phyloP scores from a whole-genome alignment of 306 rosid genomes.

The Citrullus mucosospermus region DNA sequence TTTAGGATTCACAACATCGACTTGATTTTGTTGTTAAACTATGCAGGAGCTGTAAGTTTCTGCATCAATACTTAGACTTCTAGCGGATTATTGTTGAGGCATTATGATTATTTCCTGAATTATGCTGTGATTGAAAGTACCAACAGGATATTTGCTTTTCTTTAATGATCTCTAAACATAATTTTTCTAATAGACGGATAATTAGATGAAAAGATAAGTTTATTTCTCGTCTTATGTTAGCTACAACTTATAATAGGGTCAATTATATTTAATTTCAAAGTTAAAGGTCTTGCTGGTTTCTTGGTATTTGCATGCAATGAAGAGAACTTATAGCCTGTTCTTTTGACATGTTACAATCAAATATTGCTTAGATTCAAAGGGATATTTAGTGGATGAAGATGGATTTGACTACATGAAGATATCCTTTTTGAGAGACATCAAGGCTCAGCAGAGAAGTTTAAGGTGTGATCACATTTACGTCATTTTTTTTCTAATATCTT shows the following conservation, averaged over 20 bases:
- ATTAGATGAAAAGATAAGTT: background rate
- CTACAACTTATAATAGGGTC: background rate
- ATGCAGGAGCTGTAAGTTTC: background rate
- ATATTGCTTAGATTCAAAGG: slow-evolving; percentile 66
- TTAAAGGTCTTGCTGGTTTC: background rate
- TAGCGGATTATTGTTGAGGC: background rate
- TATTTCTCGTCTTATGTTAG: background rate
- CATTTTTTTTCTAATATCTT: slow-evolving; percentile 1
- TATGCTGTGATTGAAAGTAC: background rate
- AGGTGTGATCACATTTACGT: slow-evolving; percentile 33
- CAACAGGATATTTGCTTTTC: background rate
- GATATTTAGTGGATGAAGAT: slow-evolving; percentile 93
- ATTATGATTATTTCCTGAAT: background rate
- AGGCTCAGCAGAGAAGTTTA: slow-evolving; percentile 84
- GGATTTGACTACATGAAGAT: slow-evolving; percentile 93
- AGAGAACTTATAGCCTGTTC: background rate
- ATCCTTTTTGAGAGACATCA: slow-evolving; percentile 76
- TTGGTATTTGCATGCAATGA: background rate
- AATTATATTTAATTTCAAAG: background rate
- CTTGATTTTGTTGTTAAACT: background rate
- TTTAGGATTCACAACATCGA: background rate
- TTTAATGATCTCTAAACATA: background rate
- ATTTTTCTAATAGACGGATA: background rate
- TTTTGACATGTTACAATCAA: background rate
- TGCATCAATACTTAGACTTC: background rate